Base-by-base conservation (phyloP, 139 green algal genomes). In the Chlorella sp. region DNA sequence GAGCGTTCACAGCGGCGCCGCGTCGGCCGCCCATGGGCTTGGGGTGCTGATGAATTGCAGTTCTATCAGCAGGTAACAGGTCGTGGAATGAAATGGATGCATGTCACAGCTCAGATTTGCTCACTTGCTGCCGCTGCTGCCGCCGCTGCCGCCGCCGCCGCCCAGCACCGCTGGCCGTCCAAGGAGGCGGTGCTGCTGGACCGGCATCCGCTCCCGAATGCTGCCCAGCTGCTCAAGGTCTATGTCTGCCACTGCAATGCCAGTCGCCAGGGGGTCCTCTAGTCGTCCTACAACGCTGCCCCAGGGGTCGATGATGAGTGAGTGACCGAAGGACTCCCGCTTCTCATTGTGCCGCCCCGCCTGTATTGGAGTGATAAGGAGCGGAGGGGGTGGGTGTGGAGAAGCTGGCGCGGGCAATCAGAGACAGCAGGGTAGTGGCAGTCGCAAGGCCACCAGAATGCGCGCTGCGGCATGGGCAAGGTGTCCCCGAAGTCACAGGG, bases 271-370 rank as follows among this genome's bases (percentile, higher is more conserved):
- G 0, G 92, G 91, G 79, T 97, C 93, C 11, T 95, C 85, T n/a
- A 98, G 85, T 64, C 89, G 39, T 0, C 56, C 96, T 16, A 98
- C 74, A 7, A 99, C 89, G 9, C 67, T 57, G 18, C 97, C 97
- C 97, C 97, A 99, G 0, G 97, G 97, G 84, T 99, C 94, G 16
- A 99, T 87, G 15, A 98, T 94, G 0, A 99, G 80, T 0, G 94
- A 87, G 73, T 99, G 94, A 0, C 97, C 97, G 80, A 96, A 99
- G 78, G 91, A 97, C 85, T 97, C 93, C 28, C 97, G 82, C 85
- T 95, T 96, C 34, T 94, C 93, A 70, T 98, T 98, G 91, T 99
- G 95, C 67, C 55, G 47, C 16, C 97, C 97, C 26, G 93, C 76
- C 41, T n/a, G 44, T 9, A 39, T 4, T 4, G 21, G 30, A 60